These are phyloP conservation scores for Neurospora sp. DNA, from an alignment of 495 filamentous ascomycete genomes.

Conservation along the genomic window DNA sequence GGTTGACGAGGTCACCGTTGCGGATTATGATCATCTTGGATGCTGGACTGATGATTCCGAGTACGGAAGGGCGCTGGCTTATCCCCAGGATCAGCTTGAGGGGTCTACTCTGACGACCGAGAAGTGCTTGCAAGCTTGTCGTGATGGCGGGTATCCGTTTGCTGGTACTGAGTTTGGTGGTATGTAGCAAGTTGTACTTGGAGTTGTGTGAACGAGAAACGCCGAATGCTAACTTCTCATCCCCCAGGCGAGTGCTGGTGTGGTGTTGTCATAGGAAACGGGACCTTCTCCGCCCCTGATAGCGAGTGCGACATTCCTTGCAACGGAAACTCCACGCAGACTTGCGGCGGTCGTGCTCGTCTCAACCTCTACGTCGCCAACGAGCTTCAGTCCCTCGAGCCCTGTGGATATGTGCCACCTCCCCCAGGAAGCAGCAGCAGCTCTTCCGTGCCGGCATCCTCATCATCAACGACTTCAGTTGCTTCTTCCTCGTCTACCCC, in stretches of 20 bases:
- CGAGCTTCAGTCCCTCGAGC: constrained; percentile 33
- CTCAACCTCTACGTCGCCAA: constrained; percentile 37
- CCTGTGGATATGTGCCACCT: constrained; percentile 30
- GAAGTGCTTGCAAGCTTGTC: constrained; percentile 38
- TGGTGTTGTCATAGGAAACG: constrained; percentile 38
- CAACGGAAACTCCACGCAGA: constrained; percentile 35
- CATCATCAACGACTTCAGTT: neutral
- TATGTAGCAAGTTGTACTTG: constrained; percentile 18
- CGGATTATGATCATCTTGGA: constrained; percentile 41
- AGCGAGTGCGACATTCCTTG: constrained; percentile 36
- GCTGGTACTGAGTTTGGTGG: constrained; percentile 42
- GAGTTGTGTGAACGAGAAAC: neutral
- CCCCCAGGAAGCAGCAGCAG: neutral
- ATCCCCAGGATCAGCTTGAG: constrained; percentile 31
- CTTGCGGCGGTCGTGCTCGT: constrained; percentile 35
- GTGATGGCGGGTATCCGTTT: constrained; percentile 35
- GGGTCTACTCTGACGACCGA: constrained; percentile 30
- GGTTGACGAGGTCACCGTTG: constrained; percentile 25
- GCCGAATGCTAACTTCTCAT: constrained; percentile 8
- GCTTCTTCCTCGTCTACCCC: neutral
- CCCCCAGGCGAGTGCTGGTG: constrained; percentile 31
- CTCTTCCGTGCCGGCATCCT: neutral
- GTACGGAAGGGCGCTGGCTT: constrained; percentile 39
- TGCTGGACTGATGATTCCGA: constrained; percentile 45
- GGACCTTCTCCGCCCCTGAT: constrained; percentile 29